Percentiles rank a stretch among this genome's conserved stretches.
Conservation (phyloP, 2,329 filamentous ascomycete genomes). For the Emericellopsis atlantica region DNA sequence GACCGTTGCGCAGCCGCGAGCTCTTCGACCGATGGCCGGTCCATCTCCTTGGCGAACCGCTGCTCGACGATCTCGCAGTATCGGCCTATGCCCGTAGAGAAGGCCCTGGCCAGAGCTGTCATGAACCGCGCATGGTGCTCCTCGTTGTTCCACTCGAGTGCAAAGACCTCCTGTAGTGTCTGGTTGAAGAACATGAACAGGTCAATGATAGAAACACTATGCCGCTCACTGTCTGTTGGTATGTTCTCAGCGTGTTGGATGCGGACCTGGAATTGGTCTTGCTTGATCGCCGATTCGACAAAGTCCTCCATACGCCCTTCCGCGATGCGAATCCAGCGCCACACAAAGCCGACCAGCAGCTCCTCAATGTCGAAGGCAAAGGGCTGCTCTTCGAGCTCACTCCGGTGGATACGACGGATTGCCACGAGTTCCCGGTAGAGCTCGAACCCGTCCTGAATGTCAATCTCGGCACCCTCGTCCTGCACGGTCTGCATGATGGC, state of each 20-base stretch:
- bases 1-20: conserved; percentile 65
- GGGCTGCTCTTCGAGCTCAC: conserved; percentile 50
- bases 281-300: conserved; percentile 82
- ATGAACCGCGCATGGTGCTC: conserved; percentile 93
- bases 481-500: conserved; percentile 66
- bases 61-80: conserved; percentile 90
- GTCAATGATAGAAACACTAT: conserved; percentile 88
- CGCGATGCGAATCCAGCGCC: conserved; percentile 81
- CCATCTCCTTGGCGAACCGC: conserved; percentile 84
- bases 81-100: conserved; percentile 67
- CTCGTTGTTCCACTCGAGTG: conserved; percentile 86
- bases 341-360: conserved; percentile 81
- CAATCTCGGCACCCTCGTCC: conserved; percentile 59
- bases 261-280: conserved; percentile 74
- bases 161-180: conserved; percentile 73
- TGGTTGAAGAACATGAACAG: conserved; percentile 91
- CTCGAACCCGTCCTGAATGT: conserved; percentile 86
- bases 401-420: conserved; percentile 71
- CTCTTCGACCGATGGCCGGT: conserved; percentile 78
- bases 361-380: conserved; percentile 86
- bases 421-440: conserved; percentile 81
- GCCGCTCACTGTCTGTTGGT: conserved; percentile 67
- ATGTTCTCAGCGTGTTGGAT: conserved; percentile 49
- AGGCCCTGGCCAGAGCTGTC: conserved; percentile 79
- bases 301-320: conserved; percentile 70